Evolutionary conservation across 1,139 yeast genomes (phyloP), one percentile per base, ranked within the genome.

Genomic region (Meyerozyma smithsonii): DNA sequence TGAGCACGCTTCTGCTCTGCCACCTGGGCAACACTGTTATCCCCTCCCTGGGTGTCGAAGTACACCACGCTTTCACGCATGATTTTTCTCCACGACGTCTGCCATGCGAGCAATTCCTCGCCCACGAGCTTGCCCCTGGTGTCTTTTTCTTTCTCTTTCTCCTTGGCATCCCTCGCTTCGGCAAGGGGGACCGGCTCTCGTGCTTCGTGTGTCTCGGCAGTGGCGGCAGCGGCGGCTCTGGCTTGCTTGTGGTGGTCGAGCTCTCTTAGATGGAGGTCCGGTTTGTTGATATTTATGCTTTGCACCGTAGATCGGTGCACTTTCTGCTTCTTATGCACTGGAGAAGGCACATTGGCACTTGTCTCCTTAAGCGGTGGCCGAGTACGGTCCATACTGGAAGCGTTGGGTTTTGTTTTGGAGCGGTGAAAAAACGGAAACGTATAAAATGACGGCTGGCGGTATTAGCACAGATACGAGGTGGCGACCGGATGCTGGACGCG

Each of bases 31-130:
- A 69, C 58, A 44, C 67, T 73, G 51, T 71, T 61, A 38, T 69
- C 72, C 16, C 60, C 54, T 35, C 88, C 95, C 43, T 79, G 73
- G 28, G 78, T 74, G 59, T 89, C 97, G 56, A 90, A 88, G 59
- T 86, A 92, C 16, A 88, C 84, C 21, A 77, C 77, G 23, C 90
- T 77, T 42, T 74, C 79, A 36, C 74, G 74, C 85, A 90, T 81
- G 48, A 87, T 85, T 44, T 73, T 72, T 40, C 81, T 71, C 96
- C 97, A 90, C 42, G 83, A 80, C 38, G 71, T 71, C 55, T 86
- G 90, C 97, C 97, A 90, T 48, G 72, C 76, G 39, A 66, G 62
- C 39, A 83, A 59, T 46, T 82, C 87, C 34, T 68, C 75, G 2
- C 76, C 77, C 1, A 64, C 70, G 18, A 70, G 55, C 15, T 74